Conservation (phyloP, 1,284 basidiomycete genomes). For the Cryptococcus deneoformans region DNA sequence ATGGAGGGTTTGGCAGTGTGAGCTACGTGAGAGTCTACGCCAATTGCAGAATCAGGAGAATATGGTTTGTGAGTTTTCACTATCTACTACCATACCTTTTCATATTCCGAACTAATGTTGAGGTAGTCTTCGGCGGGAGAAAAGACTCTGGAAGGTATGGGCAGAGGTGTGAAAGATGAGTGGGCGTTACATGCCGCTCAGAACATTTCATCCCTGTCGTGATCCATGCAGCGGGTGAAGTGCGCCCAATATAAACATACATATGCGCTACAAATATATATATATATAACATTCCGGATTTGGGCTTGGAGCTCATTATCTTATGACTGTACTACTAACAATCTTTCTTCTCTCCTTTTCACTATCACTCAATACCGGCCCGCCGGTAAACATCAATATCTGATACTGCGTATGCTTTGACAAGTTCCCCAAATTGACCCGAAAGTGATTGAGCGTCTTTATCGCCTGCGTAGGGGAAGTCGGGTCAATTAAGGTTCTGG, state of each 20-base stretch:
- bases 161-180: slow-evolving; percentile 21
- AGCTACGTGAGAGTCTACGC: slow-evolving; percentile 74
- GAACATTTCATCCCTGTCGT: no score
- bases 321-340: slow-evolving; percentile 36
- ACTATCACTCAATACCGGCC: slow-evolving; percentile 47
- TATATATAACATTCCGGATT: no score
- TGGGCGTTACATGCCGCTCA: slow-evolving; percentile 29
- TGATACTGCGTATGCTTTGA: slow-evolving; percentile 51
- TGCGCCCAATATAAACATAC: no score
- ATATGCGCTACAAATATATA: no score
- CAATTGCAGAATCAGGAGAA: slow-evolving; percentile 69
- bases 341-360: slow-evolving; percentile 55
- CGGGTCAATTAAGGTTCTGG: not conserved
- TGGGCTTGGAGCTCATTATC: no score
- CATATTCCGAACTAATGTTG: not conserved
- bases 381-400: slow-evolving; percentile 39
- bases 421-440: slow-evolving; percentile 54
- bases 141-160: slow-evolving; percentile 30
- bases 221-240: no score
- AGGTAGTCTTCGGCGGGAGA: slow-evolving; percentile 44
- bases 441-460: slow-evolving; percentile 53
- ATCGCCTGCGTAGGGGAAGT: not conserved
- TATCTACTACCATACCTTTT: not conserved
- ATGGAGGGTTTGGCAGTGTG: slow-evolving; percentile 61
- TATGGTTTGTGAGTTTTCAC: slow-evolving; percentile 61